Percentiles rank a stretch among this genome's conserved stretches.
Evolutionary conservation across 768 basidiomycete species (phyloP).

Genomic region (Tulasnella sp.): DNA sequence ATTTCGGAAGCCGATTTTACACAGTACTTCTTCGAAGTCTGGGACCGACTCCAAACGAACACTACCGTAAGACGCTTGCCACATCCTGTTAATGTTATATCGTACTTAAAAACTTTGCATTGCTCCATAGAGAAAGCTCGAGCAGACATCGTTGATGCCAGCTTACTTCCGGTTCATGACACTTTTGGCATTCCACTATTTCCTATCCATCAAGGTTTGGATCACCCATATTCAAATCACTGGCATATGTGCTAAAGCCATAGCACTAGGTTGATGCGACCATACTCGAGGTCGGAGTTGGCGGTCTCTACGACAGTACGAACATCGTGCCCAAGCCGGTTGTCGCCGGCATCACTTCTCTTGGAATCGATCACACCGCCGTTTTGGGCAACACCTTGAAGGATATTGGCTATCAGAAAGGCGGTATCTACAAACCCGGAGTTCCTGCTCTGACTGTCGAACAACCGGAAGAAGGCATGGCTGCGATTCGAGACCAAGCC

Average conservation of each 20-base stretch:
- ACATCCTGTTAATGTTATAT: no score
- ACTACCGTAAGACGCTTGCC: no score
- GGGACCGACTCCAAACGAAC: slow-evolving; percentile 67
- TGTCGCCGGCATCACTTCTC: slow-evolving; percentile 79
- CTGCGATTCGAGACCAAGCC: slow-evolving; percentile 57
- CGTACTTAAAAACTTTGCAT: slow-evolving; percentile 19
- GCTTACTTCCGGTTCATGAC: slow-evolving; percentile 92
- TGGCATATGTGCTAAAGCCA: background rate
- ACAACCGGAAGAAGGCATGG: slow-evolving; percentile 59
- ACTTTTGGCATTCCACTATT: slow-evolving; percentile 82
- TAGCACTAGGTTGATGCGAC: slow-evolving; percentile 63
- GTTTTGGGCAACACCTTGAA: slow-evolving; percentile 78
- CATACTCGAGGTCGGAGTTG: slow-evolving; percentile 92
- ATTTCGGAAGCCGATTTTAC: background rate
- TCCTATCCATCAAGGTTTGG: slow-evolving; percentile 54
- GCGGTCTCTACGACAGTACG: slow-evolving; percentile 88
- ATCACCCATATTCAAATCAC: background rate
- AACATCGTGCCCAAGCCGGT: slow-evolving; percentile 87
- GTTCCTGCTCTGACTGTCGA: slow-evolving; percentile 78
- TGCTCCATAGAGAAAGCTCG: slow-evolving; percentile 31
- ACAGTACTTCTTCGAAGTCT: slow-evolving; percentile 93
- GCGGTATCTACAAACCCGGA: slow-evolving; percentile 87
- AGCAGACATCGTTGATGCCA: slow-evolving; percentile 59
- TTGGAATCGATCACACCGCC: slow-evolving; percentile 85
- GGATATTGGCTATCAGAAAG: slow-evolving; percentile 93